Base-by-base conservation (phyloP, 257 asterid species). In the Dorcoceras hygrometricum region DNA sequence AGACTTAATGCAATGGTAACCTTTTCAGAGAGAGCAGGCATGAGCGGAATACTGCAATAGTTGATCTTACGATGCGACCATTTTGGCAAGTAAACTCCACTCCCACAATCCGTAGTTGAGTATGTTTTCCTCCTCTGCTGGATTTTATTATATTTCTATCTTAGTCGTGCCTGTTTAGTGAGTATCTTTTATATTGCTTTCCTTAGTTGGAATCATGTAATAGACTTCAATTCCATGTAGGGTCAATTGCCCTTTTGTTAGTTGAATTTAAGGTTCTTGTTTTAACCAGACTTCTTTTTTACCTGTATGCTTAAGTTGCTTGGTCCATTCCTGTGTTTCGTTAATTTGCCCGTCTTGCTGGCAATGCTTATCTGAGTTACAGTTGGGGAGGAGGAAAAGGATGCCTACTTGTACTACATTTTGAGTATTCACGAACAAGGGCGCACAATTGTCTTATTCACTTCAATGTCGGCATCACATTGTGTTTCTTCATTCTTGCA, bases 301-400 rank as follows among this genome's bases (percentile, higher is more conserved):
- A 43, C 6, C 19, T 43, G 53, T 8, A 2, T 0, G 19, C 53
- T 43, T 43, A 4, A 14, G 53, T 43, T 43, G 7, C 53, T 43
- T 16, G 19, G 24, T 55, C 56, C 72, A 11, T 9, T 36, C 55
- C 66, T 62, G 31, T 50, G 24, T 51, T 20, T 22, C 8, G 25
- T 43, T n/a, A 48, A 63, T 43, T 48, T 66, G 28, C 61, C 23
- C 60, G 14, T 59, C 25, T 71, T 77, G 65, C 59, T 68, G 56
- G 29, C 8, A 66, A 59, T n/a, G 51, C 70, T 76, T 36, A 25
- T 65, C 54, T 54, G 25, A 39, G 31, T 75, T 82, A 67, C 89
- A 93, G 99, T 79, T 93, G 97, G 77, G 75, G 99, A 93, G 74
- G 96, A 88, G 56, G 97, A 93, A 76, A 93, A 93, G 67, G 99